Conservation (phyloP, 257 asterid species). For the Gentiana straminea region DNA sequence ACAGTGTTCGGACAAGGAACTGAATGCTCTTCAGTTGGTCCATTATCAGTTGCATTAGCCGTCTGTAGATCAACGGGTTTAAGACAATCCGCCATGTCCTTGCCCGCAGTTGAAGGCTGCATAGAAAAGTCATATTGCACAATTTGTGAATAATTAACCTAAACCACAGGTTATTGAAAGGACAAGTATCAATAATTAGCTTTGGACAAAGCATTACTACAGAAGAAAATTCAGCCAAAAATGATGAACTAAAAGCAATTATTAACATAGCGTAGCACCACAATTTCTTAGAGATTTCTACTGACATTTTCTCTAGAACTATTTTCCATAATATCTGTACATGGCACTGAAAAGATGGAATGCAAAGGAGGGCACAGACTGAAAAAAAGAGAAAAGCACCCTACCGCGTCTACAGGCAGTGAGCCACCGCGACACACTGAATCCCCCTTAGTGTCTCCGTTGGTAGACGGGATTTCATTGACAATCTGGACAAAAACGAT, state of each 20-base stretch:
- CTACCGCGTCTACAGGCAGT: slow-evolving; percentile 8
- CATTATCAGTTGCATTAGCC: too few species aligned
- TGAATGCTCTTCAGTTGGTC: too few species aligned
- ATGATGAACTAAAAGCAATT: too few species aligned
- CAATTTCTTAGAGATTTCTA: too few species aligned
- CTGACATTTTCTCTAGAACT: too few species aligned
- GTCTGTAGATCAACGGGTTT: neutral
- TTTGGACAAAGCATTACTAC: neutral
- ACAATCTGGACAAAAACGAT: too few species aligned
- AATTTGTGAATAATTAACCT: too few species aligned
- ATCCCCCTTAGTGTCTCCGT: slow-evolving; percentile 12
- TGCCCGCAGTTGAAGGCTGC: neutral
- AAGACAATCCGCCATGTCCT: neutral
- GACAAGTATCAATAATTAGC: neutral
- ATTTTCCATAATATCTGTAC: too few species aligned
- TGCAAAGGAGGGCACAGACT: neutral
- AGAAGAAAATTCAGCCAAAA: neutral
- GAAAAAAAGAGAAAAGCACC: slow-evolving; percentile 10
- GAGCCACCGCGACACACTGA: slow-evolving; percentile 4
- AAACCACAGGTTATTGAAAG: too few species aligned
- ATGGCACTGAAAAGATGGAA: too few species aligned
- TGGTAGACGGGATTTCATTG: slow-evolving; percentile 7
- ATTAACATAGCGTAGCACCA: too few species aligned
- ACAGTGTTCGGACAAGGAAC: slow-evolving; percentile 21
- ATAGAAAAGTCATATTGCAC: neutral